Evolutionary conservation across 148 eudicot species (phyloP), one percentile per base, ranked within the genome.

Genomic region (Rhododendron williamsianum): DNA sequence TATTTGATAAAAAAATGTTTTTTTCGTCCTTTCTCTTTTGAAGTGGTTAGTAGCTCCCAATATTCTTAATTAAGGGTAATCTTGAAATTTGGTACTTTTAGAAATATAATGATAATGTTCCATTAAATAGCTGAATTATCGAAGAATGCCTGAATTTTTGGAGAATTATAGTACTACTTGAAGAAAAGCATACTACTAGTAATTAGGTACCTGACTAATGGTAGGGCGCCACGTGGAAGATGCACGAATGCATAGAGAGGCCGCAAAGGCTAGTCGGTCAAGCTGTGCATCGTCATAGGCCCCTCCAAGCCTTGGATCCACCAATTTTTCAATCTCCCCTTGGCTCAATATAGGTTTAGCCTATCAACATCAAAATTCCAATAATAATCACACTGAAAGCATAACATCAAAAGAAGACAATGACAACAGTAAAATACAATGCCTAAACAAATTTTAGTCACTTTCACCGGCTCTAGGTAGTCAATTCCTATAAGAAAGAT

Each of bases 161-260:
- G 35, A 33, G 35, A 30, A 30, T 30, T 30, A 33, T 58, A 58
- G n/a, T 58, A 58, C 23, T 4, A 0, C 23, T 41, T 41, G 21
- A 76, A 76, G 49, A 16, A 41, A 41, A 21, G 2, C 30, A 78
- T 77, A 43, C 45, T 30, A 30, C 12, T 25, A 73, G 23, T 74
- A 78, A 72, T 18, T 56, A 74, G 51, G 67, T 76, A 97, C 99
- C 98, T 97, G 94, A 84, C 88, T 91, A 93, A 97, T 97, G 83
- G 92, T 89, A 48, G 99, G 98, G 16, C 98, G 96, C 95, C 99
- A 97, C n/a, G 88, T 83, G 11, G 98, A 85, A 72, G 95, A 90
- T 19, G 96, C 86, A 15, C 99, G 92, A 81, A 94, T 93, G 86
- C 98, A 95, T 30, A 97, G 93, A 71, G 99, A 95, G 13, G 98